Conservation (phyloP, 2,329 filamentous ascomycete species). For the Akanthomyces uredinophilus region DNA sequence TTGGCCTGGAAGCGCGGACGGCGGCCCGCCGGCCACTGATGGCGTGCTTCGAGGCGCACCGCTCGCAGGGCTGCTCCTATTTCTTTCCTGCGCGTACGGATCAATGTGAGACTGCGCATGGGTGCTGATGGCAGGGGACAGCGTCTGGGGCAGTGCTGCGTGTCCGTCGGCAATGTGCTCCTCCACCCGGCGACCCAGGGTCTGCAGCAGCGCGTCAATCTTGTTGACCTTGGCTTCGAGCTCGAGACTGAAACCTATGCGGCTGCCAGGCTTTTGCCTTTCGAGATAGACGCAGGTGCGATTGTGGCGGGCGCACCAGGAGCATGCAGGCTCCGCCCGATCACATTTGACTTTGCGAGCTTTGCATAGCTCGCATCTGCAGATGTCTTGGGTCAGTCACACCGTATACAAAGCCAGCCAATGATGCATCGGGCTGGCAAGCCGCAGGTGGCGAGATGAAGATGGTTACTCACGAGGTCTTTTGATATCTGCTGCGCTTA, state of each 20-base stretch:
- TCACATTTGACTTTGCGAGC: slow-evolving; percentile 45
- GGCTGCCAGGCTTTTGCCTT: slow-evolving; percentile 62
- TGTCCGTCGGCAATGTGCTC: slow-evolving; percentile 36
- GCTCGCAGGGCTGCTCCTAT: slow-evolving; percentile 21
- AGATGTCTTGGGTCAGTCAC: background rate
- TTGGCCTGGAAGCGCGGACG: background rate
- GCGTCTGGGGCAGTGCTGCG: slow-evolving; percentile 18
- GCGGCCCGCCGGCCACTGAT: slow-evolving; percentile 13
- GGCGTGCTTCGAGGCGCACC: background rate
- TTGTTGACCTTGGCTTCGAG: slow-evolving; percentile 51
- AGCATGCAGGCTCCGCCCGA: slow-evolving; percentile 56
- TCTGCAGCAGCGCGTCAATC: slow-evolving; percentile 43
- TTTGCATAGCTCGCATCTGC: slow-evolving; percentile 41
- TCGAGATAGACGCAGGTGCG: slow-evolving; percentile 65
- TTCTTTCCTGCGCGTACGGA: slow-evolving; percentile 19
- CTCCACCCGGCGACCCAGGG: slow-evolving; percentile 37
- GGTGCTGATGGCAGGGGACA: slow-evolving; percentile 31
- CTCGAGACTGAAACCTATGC: slow-evolving; percentile 58
- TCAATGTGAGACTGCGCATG: slow-evolving; percentile 31
- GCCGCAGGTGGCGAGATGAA: background rate
- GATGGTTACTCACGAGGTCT: slow-evolving; percentile 34
- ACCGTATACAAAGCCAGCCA: background rate
- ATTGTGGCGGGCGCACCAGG: slow-evolving; percentile 65
- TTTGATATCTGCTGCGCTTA: slow-evolving; percentile 36
- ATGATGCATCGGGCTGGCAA: background rate